A percentile compares a stretch with the other conserved stretches of the same genome.
Evolutionary conservation across 352 stramenopile species (phyloP).

Genomic region (Pythium dissotocum): DNA sequence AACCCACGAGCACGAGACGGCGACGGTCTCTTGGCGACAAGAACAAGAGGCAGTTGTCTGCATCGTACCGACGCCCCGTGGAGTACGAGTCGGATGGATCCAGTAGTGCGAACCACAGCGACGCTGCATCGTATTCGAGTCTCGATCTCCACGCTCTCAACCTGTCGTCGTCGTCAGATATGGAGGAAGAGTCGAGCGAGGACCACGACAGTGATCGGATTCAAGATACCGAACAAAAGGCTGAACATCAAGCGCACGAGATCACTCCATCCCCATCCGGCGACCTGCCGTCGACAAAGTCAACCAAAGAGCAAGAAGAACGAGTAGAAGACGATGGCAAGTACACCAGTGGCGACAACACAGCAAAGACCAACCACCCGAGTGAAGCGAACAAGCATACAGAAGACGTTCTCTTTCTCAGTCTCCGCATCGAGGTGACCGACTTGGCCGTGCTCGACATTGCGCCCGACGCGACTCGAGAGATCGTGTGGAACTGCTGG

Average conservation of each 20-base stretch:
- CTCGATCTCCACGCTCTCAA: constrained; percentile 6
- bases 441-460: constrained; percentile 48
- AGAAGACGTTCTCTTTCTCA: constrained; percentile 32
- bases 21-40: constrained; percentile 7
- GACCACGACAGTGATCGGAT: not conserved
- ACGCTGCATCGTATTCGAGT: constrained; percentile 2
- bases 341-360: not conserved
- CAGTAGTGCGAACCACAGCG: not conserved
- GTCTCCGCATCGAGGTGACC: constrained; percentile 45
- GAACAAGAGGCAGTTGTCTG: not conserved
- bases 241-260: not conserved
- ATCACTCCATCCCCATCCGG: no score
- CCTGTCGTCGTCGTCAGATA: not conserved
- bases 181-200: not conserved
- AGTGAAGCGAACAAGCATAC: not conserved
- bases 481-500: constrained; percentile 50
- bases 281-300: no score
- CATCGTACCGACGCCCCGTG: not conserved
- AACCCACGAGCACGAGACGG: constrained; percentile 1
- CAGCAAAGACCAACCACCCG: not conserved
- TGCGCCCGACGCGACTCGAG: constrained; percentile 4
- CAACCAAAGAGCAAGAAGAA: no score
- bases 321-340: not conserved
- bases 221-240: not conserved
- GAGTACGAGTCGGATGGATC: constrained; percentile 19